These are phyloP conservation scores for Colletotrichum tanaceti DNA, from an alignment of 2,329 filamentous ascomycete genomes.

Conservation along the genomic window DNA sequence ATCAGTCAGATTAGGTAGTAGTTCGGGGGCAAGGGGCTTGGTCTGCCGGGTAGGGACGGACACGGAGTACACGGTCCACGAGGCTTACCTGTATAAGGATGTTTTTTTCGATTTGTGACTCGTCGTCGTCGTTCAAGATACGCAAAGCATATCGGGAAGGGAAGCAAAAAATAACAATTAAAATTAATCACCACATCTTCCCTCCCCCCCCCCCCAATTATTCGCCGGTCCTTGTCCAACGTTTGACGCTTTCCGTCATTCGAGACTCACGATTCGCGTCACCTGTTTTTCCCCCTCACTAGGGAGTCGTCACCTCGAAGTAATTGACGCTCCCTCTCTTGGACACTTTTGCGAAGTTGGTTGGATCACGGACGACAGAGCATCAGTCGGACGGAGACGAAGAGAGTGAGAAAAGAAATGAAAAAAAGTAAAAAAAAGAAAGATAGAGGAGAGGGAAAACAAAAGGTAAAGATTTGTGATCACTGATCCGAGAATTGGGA, in stretches of 20 bases:
- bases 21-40: background rate
- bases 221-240: background rate
- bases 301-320: conserved; percentile 5
- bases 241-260: conserved; percentile 19
- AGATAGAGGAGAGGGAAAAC: background rate
- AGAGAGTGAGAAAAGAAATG: background rate
- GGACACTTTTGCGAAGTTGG: background rate
- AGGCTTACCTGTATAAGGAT: background rate
- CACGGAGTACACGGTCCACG: background rate
- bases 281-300: background rate
- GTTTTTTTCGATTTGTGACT: background rate
- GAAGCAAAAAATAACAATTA: no score
- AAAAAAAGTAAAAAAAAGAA: background rate
- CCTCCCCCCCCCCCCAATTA: no score
- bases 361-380: background rate
- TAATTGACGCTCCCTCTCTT: conserved; percentile 18
- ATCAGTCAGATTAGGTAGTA: conserved; percentile 34
- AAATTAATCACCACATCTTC: no score
- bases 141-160: background rate
- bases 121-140: background rate
- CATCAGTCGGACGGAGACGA: background rate
- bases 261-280: conserved; percentile 12
- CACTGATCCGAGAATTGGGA: conserved; percentile 11
- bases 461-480: background rate
- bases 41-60: background rate